Evolutionary conservation across 306 rosid species (phyloP), one percentile per base, ranked within the genome.

Genomic region (Leucaena leucocephala): DNA sequence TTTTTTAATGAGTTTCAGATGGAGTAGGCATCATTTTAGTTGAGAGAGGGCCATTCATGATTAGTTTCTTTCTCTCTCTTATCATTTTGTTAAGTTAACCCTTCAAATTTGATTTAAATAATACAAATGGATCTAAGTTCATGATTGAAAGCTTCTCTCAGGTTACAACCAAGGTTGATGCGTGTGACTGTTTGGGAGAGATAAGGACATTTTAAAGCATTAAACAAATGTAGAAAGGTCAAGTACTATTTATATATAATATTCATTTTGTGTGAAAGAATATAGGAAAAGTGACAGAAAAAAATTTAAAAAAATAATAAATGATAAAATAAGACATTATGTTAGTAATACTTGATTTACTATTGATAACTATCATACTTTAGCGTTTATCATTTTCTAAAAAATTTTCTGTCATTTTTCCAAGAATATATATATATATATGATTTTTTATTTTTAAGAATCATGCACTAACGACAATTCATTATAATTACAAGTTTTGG

Each of bases 161-260:
- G 64, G 43, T 77, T 73, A 84, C 83, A 85, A 78, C 19, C 62
- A 80, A 73, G 57, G 90, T 79, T 46, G 80, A 75, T 84, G 84
- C 89, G 86, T 90, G 91, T 88, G 91, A 75, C 74, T 70, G 6
- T 82, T 85, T 68, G 40, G 86, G 76, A 59, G 34, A 71, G 83
- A 68, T 73, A 64, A 71, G 48, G 52, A 82, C 78, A 54, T 64
- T 35, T 13, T 27, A 27, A 78, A 75, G 52, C 61, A 83, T 27
- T 67, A 62, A 84, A 76, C 14, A 82, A 74, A 75, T 78, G 2
- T 9, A n/a, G 17, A 82, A 67, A 78, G 48, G 72, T 83, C 78
- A 78, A 78, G 83, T 71, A 55, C 62, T 55, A 19, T 55, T 2
- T 62, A 33, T 61, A 22, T 61, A 61, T 33, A 63, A 27, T 27